Conservation (phyloP, 495 filamentous ascomycete genomes). For the Podospora comata region DNA sequence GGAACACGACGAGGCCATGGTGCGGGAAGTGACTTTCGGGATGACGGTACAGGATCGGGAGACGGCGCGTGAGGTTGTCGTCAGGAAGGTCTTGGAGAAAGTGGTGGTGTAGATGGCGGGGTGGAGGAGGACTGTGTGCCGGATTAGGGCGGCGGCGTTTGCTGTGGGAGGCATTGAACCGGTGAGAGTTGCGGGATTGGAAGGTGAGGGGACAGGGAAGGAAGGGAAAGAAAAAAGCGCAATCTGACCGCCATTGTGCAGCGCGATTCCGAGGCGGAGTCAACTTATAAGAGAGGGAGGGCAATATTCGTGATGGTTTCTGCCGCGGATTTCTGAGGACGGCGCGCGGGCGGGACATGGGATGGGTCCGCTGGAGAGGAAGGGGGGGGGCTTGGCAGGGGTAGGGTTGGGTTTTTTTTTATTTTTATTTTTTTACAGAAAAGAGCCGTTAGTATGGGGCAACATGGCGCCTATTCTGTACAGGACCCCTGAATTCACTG, state of each 20-base stretch:
- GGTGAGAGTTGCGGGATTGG: not conserved
- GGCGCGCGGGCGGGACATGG: not conserved
- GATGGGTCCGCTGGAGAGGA: not conserved
- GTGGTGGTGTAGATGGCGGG: slow-evolving; percentile 12
- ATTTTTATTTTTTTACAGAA: no score
- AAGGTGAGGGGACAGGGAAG: not conserved
- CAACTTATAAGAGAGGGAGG: slow-evolving; percentile 16
- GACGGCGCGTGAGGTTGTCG: not conserved
- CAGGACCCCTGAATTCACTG: no score
- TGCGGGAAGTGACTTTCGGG: slow-evolving; percentile 19
- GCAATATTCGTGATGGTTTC: slow-evolving; percentile 46
- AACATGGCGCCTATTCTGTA: no score
- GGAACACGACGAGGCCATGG: slow-evolving; percentile 31
- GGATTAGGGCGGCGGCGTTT: slow-evolving; percentile 27
- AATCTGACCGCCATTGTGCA: slow-evolving; percentile 11
- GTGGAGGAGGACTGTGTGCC: slow-evolving; percentile 30
- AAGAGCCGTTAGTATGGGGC: no score
- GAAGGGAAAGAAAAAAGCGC: slow-evolving; percentile 6
- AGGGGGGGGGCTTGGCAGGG: not conserved
- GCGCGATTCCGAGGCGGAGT: slow-evolving; percentile 7
- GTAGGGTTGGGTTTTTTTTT: not conserved
- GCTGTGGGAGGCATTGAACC: slow-evolving; percentile 14
- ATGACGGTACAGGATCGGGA: no score
- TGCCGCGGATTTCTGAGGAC: slow-evolving; percentile 48
- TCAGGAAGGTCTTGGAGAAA: slow-evolving; percentile 31